These are phyloP conservation scores for Graphilbum fragrans DNA, from an alignment of 2,329 filamentous ascomycete species.

Conservation along the genomic window DNA sequence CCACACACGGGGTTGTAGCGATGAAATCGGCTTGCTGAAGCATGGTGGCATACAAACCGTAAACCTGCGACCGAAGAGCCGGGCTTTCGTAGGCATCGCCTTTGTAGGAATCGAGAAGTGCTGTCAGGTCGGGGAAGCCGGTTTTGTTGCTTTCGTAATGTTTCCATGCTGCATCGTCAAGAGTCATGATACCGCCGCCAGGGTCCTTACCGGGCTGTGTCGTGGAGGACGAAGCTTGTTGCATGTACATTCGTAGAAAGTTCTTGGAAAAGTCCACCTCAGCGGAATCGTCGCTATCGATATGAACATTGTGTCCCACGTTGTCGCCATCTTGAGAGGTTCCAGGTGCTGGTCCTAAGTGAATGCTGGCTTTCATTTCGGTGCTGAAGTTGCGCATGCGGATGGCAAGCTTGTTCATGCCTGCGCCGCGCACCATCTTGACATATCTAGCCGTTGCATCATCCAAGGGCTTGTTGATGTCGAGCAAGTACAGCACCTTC, in stretches of 20 bases:
- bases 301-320: too few species aligned
- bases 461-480: conserved; percentile 34
- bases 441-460: conserved; percentile 30
- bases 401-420: conserved; percentile 16
- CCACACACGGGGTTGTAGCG: conserved; percentile 32
- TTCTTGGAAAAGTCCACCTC: conserved; percentile 15
- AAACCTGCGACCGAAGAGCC: conserved; percentile 15
- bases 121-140: conserved; percentile 21
- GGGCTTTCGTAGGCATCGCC: conserved; percentile 9
- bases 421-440: conserved; percentile 21
- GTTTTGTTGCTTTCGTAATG: conserved; percentile 21
- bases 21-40: conserved; percentile 28
- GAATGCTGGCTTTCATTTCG: conserved; percentile 8
- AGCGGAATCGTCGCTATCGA: conserved; percentile 1
- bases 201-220: conserved; percentile 12
- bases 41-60: conserved; percentile 25
- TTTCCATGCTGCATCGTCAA: conserved; percentile 31
- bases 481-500: conserved; percentile 31
- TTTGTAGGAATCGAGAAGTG: conserved; percentile 21
- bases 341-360: neutral
- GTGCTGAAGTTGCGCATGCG: conserved; percentile 12
- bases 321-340: neutral
- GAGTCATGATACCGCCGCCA: conserved; percentile 18
- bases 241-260: conserved; percentile 22
- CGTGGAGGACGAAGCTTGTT: neutral